Evolutionary conservation across 352 stramenopile genomes (phyloP).

Genomic region (Elongisporangium prolatum): DNA sequence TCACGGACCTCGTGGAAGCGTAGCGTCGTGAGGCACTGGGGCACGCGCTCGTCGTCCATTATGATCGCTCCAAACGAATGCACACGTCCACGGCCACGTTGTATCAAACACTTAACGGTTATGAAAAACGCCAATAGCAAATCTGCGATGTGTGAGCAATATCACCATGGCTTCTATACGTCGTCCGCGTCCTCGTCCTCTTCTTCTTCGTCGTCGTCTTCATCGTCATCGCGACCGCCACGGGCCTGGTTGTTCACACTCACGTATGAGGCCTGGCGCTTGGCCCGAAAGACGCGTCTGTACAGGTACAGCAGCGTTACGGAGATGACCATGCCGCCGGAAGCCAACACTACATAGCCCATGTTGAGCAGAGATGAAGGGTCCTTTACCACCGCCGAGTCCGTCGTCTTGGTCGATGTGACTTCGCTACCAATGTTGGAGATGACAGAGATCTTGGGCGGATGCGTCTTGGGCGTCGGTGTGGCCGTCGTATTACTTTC

Average conservation of each 20-base stretch:
- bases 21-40: slow-evolving; percentile 53
- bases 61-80: background rate
- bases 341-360: slow-evolving; percentile 61
- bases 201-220: slow-evolving; percentile 23
- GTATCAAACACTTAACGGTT: background rate
- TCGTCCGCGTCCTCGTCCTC: slow-evolving; percentile 35
- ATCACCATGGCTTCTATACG: slow-evolving; percentile 6
- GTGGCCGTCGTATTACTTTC: no score
- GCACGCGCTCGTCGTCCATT: slow-evolving; percentile 39
- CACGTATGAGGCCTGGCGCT: slow-evolving; percentile 53
- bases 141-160: slow-evolving; percentile 21
- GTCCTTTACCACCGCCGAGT: slow-evolving; percentile 14
- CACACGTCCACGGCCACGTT: background rate
- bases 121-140: background rate
- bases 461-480: background rate
- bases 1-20: slow-evolving; percentile 58
- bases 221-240: slow-evolving; percentile 13
- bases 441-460: background rate
- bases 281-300: slow-evolving; percentile 53
- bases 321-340: slow-evolving; percentile 54
- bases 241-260: slow-evolving; percentile 57
- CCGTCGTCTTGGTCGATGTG: slow-evolving; percentile 10
- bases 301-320: slow-evolving; percentile 65
- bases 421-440: slow-evolving; percentile 1
- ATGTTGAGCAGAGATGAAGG: slow-evolving; percentile 43